Conservation (phyloP, 2,329 filamentous ascomycete species). For the Phaeosphaeriaceae sp. region DNA sequence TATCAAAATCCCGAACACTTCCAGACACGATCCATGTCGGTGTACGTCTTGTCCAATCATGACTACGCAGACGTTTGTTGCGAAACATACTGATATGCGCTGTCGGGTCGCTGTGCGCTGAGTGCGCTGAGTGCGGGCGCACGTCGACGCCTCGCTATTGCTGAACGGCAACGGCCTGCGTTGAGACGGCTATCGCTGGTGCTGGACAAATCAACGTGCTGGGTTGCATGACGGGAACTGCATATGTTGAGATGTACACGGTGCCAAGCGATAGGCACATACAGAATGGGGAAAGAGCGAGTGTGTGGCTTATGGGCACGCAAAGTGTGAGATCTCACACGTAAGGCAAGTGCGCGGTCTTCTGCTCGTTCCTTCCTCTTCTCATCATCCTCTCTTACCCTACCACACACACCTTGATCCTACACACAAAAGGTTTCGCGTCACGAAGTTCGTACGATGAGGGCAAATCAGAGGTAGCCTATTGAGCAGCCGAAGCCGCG, state of each 20-base stretch:
- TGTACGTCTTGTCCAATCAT: not conserved
- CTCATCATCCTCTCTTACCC: not conserved
- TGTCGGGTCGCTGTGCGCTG: not conserved
- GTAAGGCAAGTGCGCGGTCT: not conserved
- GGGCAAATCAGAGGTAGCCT: not conserved
- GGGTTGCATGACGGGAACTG: not conserved
- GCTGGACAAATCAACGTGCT: not conserved
- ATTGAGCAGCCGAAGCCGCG: no score
- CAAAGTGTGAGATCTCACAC: not conserved
- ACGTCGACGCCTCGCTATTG: not conserved
- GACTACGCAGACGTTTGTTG: not conserved
- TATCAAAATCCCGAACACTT: constrained; percentile 1
- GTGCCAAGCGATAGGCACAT: not conserved
- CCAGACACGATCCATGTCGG: not conserved
- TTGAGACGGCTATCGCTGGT: not conserved
- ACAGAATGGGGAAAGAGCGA: not conserved
- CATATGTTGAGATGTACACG: not conserved
- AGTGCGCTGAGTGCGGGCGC: not conserved
- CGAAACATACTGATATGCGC: not conserved
- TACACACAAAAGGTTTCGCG: not conserved
- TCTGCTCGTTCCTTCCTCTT: not conserved
- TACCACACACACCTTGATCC: not conserved
- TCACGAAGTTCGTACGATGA: not conserved
- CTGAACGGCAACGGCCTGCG: not conserved
- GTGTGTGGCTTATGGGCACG: not conserved